A percentile compares a stretch with the other conserved stretches of the same genome.
Evolutionary conservation across 129 eudicot species (phyloP).

Genomic region (Pittosporum tobira): DNA sequence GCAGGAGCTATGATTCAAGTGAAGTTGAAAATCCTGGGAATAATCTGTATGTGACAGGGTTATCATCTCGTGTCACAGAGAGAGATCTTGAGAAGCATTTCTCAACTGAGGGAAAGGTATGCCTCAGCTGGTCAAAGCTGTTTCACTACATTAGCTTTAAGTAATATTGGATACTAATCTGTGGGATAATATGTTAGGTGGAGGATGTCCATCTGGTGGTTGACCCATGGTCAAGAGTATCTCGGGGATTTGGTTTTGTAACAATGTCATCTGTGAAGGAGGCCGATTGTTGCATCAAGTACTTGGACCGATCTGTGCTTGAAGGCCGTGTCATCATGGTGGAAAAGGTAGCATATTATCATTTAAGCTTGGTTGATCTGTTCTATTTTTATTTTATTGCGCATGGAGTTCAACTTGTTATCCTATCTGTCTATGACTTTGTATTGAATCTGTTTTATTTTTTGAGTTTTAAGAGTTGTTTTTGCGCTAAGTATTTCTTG

Average conservation of each 20-base stretch:
- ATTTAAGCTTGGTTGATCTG: background rate
- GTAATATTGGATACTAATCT: background rate
- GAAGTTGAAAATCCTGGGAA: conserved; percentile 93
- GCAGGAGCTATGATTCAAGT: conserved; percentile 62
- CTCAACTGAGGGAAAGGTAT: conserved; percentile 77
- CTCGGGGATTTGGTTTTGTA: conserved; percentile 93
- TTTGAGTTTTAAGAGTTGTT: conserved; percentile 33
- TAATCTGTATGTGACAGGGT: conserved; percentile 86
- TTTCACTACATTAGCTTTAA: background rate
- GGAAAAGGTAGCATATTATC: conserved; percentile 63
- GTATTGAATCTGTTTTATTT: background rate
- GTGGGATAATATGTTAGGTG: conserved; percentile 34
- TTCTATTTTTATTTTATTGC: background rate
- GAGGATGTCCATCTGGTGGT: conserved; percentile 79
- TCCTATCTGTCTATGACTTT: background rate
- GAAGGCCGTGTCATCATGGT: conserved; percentile 92
- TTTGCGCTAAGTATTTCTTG: conserved; percentile 57
- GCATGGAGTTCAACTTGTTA: background rate
- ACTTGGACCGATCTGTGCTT: conserved; percentile 72
- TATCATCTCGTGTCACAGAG: conserved; percentile 65
- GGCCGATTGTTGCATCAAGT: conserved; percentile 75
- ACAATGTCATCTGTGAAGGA: conserved; percentile 73
- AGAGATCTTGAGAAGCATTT: conserved; percentile 82
- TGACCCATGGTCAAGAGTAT: conserved; percentile 85
- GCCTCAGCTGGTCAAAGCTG: background rate